Base-by-base conservation (phyloP, 192 early-diverging fungal species). In the Podila minutissima region DNA sequence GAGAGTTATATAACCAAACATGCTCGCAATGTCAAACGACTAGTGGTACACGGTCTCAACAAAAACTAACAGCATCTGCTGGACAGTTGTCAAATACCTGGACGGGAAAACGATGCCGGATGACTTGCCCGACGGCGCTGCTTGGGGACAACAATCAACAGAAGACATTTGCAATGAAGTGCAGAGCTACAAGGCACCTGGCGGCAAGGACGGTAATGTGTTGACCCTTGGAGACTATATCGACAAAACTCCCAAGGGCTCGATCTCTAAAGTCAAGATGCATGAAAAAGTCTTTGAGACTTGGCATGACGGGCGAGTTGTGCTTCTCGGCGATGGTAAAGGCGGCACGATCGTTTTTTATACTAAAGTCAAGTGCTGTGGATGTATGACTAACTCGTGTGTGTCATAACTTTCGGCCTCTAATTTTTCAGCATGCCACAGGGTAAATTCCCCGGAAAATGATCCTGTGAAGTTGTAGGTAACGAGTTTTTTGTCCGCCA, bases 151-250 rank as follows among this genome's bases (percentile, higher is more conserved):
- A 8, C 33, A 64, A 22, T 38, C 62, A 24, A 35, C 37, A 28
- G 62, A 64, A 15, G 62, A 20, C 12, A 64, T 64, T 20, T 64
- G 62, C 37, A 64, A 64, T n/a, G 62, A 64, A 26, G 37, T 64
- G 9, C 20, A 24, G 6, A 9, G 11, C 9, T 64, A 35, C 24
- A 20, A 33, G n/a, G 62, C 48, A 7, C n/a, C 38, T 20, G 38
- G 62, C 6, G 62, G 38, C n/a, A 64, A 64, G 17, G 37, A 46
- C 10, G 22, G 10, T 0, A 15, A 35, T 9, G 3, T 24, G 22
- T 24, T 9, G 62, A 64, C 38, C 3, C 1, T 64, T 33, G 62
- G 62, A 5, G 38, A 64, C 24, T 24, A 38, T 2, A 64, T 64
- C 13, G 41, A 64, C 22, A n/a, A 64, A 2, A 64, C 62, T 0